Evolutionary conservation across 306 rosid genomes (phyloP), one percentile per base, ranked within the genome.

Genomic region (Malus sylvestris): DNA sequence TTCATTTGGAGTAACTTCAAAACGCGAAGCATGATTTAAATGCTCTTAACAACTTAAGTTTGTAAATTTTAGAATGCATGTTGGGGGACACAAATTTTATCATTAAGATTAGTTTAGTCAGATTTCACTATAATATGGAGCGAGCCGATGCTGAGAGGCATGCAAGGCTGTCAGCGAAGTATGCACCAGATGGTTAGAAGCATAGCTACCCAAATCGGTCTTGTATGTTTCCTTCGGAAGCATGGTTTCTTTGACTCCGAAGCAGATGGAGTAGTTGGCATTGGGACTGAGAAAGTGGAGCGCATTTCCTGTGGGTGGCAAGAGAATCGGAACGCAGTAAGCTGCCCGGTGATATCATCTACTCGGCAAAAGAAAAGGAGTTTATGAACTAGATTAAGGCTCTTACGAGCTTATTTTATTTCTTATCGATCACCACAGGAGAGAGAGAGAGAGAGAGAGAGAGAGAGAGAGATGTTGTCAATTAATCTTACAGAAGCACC

Each of bases 221-320:
- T 51, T 86, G 4, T 88, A 77, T 57, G 80, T 82, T 4, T 86
- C 89, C 32, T 80, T 86, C n/a, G 89, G 92, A 76, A 86, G 87
- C 72, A 80, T 80, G 85, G 81, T 78, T 33, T 76, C 79, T 4
- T 49, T 79, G n/a, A 33, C 68, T 6, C 44, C 60, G 2, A 38
- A 75, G 79, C 87, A 83, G 40, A 81, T 84, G 22, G 73, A 67
- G 42, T 87, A 80, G 70, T 55, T 88, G 49, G 83, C 84, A 1
- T 42, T 49, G 68, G 89, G 84, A 1, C 68, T 86, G 45, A 76
- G 73, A 75, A 9, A 79, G 82, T 65, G 80, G 75, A 8, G 62
- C 23, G 53, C 4, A 74, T 9, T 88, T 88, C 74, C 60, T 85
- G 15, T 81, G 89, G 85, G 85, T 85, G 67, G 71, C 80, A 20